phyloP scores from a whole-genome alignment of 192 early-diverging fungal genomes.

The Coemansia sp. region DNA sequence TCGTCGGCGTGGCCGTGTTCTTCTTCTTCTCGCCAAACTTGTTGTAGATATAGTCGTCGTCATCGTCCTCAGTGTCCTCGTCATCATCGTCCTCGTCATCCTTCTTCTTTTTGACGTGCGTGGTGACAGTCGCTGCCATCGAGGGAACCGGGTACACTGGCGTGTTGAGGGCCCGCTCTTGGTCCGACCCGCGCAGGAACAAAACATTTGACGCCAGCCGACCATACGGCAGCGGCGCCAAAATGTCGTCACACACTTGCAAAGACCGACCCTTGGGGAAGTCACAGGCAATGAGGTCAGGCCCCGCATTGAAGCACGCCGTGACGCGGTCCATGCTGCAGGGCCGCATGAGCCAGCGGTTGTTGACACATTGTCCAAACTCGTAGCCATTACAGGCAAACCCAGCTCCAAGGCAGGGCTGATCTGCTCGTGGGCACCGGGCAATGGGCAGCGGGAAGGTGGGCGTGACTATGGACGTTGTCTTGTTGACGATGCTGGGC shows the following conservation, averaged over 20 bases:
- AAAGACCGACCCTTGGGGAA: constrained; percentile 52
- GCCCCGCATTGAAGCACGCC: constrained; percentile 50
- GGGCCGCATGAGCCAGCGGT: constrained; percentile 54
- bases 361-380: constrained; percentile 55
- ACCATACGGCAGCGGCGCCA: constrained; percentile 46
- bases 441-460: constrained; percentile 49
- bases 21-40: constrained; percentile 57
- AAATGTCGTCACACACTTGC: constrained; percentile 52
- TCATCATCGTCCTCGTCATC: constrained; percentile 40
- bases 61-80: constrained; percentile 39
- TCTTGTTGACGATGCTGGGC: constrained; percentile 27
- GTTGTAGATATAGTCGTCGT: constrained; percentile 52
- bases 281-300: constrained; percentile 49
- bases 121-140: constrained; percentile 13
- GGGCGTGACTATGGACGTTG: constrained; percentile 47
- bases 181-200: constrained; percentile 46
- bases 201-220: constrained; percentile 50
- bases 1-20: constrained; percentile 41
- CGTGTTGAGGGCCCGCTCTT: constrained; percentile 53
- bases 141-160: constrained; percentile 46
- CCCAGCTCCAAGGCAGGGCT: constrained; percentile 47
- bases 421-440: constrained; percentile 40
- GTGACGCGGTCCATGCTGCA: constrained; percentile 51
- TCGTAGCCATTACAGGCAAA: constrained; percentile 57
- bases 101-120: constrained; percentile 46